Base-by-base conservation (phyloP, 163 green algal genomes). In the Scenedesmus sp. region DNA sequence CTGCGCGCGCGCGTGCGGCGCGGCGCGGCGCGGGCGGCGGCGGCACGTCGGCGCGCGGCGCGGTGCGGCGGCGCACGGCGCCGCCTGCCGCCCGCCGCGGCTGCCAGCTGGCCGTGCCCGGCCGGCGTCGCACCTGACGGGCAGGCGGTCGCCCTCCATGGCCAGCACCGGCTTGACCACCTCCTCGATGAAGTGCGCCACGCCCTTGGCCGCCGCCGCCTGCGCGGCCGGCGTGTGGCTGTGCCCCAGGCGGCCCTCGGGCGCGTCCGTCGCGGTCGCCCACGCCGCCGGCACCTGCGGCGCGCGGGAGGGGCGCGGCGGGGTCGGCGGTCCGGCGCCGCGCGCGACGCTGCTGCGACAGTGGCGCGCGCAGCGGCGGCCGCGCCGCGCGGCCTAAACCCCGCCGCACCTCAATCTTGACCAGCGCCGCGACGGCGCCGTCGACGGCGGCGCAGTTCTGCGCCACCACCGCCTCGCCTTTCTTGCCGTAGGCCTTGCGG, bases 81-180 rank as follows among this genome's bases (percentile, higher is more conserved):
- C 47, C 14, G 17, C 47, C 14, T 56, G 14, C 14, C 47, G 47
- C 47, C 47, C n/a, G n/a, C n/a, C 22, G 48, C 1, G 20, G 48
- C 1, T 57, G 48, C 18, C 22, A 26, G 22, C 48, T 57, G 48
- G 48, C 1, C 1, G 48, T 57, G 48, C 48, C 53, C 26, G 60
- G 26, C 24, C 34, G 15, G 73, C 56, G 20, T 62, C 73, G 57
- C 63, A 86, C 86, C 75, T 84, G 66, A 91, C 87, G 29, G 87
- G 87, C 85, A 91, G 87, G 72, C 80, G 81, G 85, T 91, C 85
- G 3, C 84, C 87, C 82, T 89, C 77, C 82, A 91, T 80, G 7
- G 75, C 75, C 73, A 91, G 73, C 67, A 90, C 84, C 47, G 87
- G 87, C 74, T 64, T 70, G n/a, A 85, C 87, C 28, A 91, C 82